Evolutionary conservation across 2,329 filamentous ascomycete genomes (phyloP), one percentile per base, ranked within the genome.

Genomic region (Penicillium sp.): DNA sequence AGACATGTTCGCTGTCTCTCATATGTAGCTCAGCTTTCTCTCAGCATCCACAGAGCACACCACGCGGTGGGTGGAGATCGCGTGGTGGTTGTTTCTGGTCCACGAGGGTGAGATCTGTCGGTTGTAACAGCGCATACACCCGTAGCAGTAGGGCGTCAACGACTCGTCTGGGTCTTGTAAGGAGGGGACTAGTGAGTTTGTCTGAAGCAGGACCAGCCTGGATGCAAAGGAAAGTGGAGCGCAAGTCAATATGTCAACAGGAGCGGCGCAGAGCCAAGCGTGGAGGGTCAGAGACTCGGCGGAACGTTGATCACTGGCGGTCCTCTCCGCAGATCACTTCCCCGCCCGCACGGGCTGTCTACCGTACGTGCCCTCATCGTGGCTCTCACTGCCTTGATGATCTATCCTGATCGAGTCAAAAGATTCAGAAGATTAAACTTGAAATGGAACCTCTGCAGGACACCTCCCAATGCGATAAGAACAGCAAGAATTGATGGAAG

Each of bases 1-100:
- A 67, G 81, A 80, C 80, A 82, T 82, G 26, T 67, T 74, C 49
- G 3, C 38, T 33, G 13, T 40, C 48, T 40, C 48, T 16, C 28
- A 22, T 25, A 26, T 46, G 48, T 38, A 57, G 52, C 42, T 51
- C 30, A 48, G 8, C 25, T 35, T 7, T 35, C n/a, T n/a, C 28
- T 51, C 40, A 26, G 40, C 6, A 52, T 10, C 43, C 14, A 57
- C 28, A 8, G 19, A n/a, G 37, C 33, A 51, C 13, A 40, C 25
- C 33, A 25, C 33, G 33, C 26, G 16, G 38, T 13, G 43, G 38
- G 52, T 42, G 40, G 59, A 35, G 54, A 61, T 57, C 33, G 54
- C 38, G 56, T 43, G 43, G 38, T n/a, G 53, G 45, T 49, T 38
- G 48, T 51, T 61, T 58, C 52, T 57, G 51, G 37, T 26, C 51